Evolutionary conservation across 257 asterid species (phyloP), one percentile per base, ranked within the genome.

Genomic region (Euphrasia confusa): DNA sequence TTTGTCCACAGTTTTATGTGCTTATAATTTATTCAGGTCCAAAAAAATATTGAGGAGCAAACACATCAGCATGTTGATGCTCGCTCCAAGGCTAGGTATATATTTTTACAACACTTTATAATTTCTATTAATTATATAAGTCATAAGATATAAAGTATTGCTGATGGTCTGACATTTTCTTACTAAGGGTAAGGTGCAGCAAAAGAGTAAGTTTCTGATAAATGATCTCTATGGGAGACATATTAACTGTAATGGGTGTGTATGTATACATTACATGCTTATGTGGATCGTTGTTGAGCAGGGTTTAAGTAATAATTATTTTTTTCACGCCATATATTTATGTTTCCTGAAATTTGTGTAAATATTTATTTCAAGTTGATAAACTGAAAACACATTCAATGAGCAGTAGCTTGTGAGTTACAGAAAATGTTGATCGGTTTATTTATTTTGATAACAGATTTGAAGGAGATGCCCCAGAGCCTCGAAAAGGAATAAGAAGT

Each of bases 401-500:
- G 0, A 50, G 39, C 69, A 24, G 49, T 58, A 27, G 45, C 53
- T 26, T 63, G 33, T 56, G 58, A 45, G 9, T 7, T 28, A 11
- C 24, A 54, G 2, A 39, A 30, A 52, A 47, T 40, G 7, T 57
- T 49, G 2, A 4, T 48, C 14, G 24, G 42, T 48, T 33, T 57
- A 54, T 30, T 47, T 50, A 7, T 2, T 35, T 64, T 9, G 15
- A 12, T 58, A 54, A 52, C 71, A 92, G 98, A 69, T 92, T 86
- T 75, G 96, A 86, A 71, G 98, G 98, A 42, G 84, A 72, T 74
- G 97, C 95, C 66, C 94, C 95, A 37, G 98, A 92, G 89, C 98
- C 98, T 63, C 90, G 98, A 11, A 89, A 92, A 68, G 98, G 97
- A 74, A 75, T 92, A 70, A 83, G 89, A 77, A 74, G 96, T 74